phyloP scores from a whole-genome alignment of 2,329 filamentous ascomycete species.

The Claviceps arundinis region DNA sequence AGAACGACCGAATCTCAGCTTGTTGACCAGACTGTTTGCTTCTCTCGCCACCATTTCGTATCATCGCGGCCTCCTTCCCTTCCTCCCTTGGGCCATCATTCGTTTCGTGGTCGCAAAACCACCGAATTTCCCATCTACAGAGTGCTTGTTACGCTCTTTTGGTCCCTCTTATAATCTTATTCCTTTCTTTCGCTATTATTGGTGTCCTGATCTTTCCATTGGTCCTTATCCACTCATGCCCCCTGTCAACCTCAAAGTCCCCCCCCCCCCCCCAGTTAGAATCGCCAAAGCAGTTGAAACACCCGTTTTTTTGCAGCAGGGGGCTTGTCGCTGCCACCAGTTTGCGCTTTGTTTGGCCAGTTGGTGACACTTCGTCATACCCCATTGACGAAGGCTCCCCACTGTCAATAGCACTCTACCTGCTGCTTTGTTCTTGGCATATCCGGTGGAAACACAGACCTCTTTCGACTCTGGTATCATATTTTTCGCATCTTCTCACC shows the following conservation, averaged over 20 bases:
- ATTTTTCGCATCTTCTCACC: not conserved
- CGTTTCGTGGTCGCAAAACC: not conserved
- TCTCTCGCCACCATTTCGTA: not conserved
- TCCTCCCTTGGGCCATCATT: not conserved
- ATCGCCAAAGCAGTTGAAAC: not conserved
- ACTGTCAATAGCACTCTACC: not conserved
- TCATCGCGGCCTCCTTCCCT: not conserved
- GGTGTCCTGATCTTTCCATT: not conserved
- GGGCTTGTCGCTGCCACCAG: not conserved
- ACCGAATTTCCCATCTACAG: not conserved
- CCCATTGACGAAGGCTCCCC: not conserved
- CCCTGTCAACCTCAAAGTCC: not conserved
- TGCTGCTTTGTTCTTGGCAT: not conserved
- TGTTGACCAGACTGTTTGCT: not conserved
- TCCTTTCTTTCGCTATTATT: no score
- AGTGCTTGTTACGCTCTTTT: not conserved
- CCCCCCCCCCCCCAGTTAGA: not conserved
- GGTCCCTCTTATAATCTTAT: no score
- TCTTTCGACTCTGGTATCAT: not conserved
- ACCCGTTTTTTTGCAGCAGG: not conserved
- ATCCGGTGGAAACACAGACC: not conserved
- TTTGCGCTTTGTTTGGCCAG: not conserved
- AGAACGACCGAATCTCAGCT: not conserved
- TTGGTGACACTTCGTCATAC: constrained; percentile 1
- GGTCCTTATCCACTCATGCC: not conserved